phyloP scores from a whole-genome alignment of 192 early-diverging fungal genomes.

The Mortierella alpina region DNA sequence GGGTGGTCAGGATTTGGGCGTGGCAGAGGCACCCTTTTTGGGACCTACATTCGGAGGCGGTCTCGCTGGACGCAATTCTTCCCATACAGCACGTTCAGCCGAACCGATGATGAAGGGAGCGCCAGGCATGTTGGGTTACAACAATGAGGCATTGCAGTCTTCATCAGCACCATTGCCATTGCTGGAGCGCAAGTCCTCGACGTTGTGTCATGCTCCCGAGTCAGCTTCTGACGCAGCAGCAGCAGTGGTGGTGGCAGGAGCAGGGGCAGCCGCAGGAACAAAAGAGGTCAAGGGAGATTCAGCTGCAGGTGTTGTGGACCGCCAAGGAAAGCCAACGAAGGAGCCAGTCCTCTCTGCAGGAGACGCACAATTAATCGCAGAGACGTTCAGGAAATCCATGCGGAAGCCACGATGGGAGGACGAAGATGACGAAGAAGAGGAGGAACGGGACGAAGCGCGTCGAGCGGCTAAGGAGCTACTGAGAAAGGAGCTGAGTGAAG shows the following conservation, averaged over 20 bases:
- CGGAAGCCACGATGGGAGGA: slow-evolving; percentile 40
- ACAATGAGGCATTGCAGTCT: not conserved
- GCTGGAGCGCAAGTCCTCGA: slow-evolving; percentile 23
- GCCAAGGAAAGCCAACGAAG: not conserved
- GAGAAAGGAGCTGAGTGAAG: slow-evolving; percentile 41
- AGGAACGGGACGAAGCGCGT: slow-evolving; percentile 22
- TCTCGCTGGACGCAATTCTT: slow-evolving; percentile 25
- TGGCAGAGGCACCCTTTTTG: not conserved
- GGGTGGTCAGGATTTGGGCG: not conserved
- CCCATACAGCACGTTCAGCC: slow-evolving; percentile 36
- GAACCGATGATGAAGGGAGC: slow-evolving; percentile 38
- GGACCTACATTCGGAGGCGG: slow-evolving; percentile 11
- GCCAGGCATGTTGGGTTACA: slow-evolving; percentile 15
- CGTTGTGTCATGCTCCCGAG: not conserved
- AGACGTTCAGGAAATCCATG: slow-evolving; percentile 52
- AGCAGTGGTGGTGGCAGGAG: not conserved
- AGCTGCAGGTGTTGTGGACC: not conserved
- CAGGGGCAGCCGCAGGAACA: not conserved
- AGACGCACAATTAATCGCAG: slow-evolving; percentile 45
- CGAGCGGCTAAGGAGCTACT: slow-evolving; percentile 30
- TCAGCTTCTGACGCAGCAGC: not conserved
- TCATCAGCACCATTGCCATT: slow-evolving; percentile 13
- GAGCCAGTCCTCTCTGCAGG: slow-evolving; percentile 20
- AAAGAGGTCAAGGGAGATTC: not conserved
- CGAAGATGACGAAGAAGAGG: slow-evolving; percentile 23